phyloP scores from a whole-genome alignment of 2,329 filamentous ascomycete genomes.

The Colletotrichum sp. region DNA sequence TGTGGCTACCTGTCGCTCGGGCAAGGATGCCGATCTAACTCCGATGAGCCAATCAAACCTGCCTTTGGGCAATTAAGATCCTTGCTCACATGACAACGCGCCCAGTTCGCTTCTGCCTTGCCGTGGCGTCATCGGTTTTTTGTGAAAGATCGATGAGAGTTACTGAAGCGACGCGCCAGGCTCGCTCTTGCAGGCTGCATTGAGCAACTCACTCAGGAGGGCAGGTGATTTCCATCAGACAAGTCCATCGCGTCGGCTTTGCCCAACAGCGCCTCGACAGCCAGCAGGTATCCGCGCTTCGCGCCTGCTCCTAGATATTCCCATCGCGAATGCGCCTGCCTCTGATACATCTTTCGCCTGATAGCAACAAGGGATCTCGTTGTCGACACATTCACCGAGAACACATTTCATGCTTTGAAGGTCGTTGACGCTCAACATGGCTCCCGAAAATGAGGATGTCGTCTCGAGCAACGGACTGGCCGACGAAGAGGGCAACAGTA shows the following conservation, averaged over 20 bases:
- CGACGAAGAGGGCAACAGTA: not conserved
- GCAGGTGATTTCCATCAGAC: not conserved
- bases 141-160: not conserved
- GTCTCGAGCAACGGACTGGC: not conserved
- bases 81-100: slow-evolving; percentile 14
- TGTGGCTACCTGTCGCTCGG: not conserved
- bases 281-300: not conserved
- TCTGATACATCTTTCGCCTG: not conserved
- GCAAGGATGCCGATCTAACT: not conserved
- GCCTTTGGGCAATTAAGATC: not conserved
- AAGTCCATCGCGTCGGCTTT: not conserved
- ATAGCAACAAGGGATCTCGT: not conserved
- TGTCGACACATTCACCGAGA: not conserved
- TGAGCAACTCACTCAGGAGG: not conserved
- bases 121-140: slow-evolving; percentile 16
- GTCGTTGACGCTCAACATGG: not conserved
- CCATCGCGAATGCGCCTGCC: not conserved
- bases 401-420: not conserved
- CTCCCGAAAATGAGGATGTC: not conserved
- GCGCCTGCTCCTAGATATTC: not conserved
- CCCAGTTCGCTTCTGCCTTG: slow-evolving; percentile 9
- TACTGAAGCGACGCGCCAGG: not conserved
- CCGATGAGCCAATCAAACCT: not conserved
- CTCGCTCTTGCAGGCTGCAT: not conserved
- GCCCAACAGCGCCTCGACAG: not conserved